phyloP scores from a whole-genome alignment of 139 green algal genomes.

The Diplosphaera chodatii region DNA sequence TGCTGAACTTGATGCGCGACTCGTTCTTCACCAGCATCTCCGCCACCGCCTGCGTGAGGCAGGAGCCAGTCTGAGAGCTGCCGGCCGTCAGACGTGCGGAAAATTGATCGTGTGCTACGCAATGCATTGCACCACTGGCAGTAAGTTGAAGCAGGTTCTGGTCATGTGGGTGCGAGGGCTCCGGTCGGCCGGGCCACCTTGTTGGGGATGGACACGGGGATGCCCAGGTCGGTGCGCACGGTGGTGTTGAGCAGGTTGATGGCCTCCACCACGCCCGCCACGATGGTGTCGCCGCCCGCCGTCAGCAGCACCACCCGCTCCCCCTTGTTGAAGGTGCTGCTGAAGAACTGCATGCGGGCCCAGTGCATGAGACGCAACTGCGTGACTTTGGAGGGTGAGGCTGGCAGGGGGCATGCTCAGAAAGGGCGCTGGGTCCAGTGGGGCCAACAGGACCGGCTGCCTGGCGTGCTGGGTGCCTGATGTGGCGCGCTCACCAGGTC shows the following conservation, averaged over 20 bases:
- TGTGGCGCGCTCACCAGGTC: neutral
- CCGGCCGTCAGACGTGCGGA: too few species aligned
- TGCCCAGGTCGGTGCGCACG: neutral
- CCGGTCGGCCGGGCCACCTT: neutral
- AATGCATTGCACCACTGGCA: too few species aligned
- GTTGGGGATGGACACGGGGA: neutral
- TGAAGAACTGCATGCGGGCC: conserved; percentile 1
- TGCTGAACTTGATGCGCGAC: neutral
- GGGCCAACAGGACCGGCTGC: too few species aligned
- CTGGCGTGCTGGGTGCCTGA: too few species aligned
- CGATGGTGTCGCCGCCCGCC: neutral
- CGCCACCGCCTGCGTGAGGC: neutral
- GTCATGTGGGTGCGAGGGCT: too few species aligned
- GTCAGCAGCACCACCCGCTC: neutral
- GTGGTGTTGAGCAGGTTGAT: neutral
- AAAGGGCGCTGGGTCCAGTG: too few species aligned
- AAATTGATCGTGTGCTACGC: too few species aligned
- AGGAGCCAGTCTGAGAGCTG: too few species aligned
- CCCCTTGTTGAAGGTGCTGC: neutral
- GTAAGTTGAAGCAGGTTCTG: too few species aligned
- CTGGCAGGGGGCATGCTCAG: too few species aligned
- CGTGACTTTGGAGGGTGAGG: too few species aligned
- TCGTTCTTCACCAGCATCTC: conserved; percentile 2
- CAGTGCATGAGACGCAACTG: too few species aligned
- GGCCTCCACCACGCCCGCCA: neutral